Percentiles rank a stretch among this genome's conserved stretches.
These are phyloP conservation scores for Pholiota adiposa DNA, from an alignment of 1,284 basidiomycete species.

Conservation along the genomic window DNA sequence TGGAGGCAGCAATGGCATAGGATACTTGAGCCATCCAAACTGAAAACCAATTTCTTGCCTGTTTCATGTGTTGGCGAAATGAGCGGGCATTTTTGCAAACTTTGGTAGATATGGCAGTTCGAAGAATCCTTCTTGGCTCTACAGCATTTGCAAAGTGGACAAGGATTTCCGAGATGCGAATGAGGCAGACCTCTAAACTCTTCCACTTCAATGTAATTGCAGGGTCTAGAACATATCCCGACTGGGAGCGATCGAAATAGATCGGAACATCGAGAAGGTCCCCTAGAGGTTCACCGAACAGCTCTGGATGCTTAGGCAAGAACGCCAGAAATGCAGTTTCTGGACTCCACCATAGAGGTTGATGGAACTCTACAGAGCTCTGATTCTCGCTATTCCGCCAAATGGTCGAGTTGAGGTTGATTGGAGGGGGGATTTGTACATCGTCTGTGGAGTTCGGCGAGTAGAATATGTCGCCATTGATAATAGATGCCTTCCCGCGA, in stretches of 20 bases:
- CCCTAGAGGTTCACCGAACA: not conserved
- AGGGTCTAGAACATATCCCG: not conserved
- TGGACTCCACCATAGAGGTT: slow-evolving; percentile 12
- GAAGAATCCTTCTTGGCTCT: not conserved
- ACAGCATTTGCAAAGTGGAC: not conserved
- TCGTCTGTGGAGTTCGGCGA: not conserved
- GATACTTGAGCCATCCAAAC: slow-evolving; percentile 2
- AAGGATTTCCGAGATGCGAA: not conserved
- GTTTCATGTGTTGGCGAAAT: not conserved
- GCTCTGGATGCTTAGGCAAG: not conserved
- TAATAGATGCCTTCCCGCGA: not conserved
- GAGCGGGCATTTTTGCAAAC: not conserved
- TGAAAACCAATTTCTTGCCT: not conserved
- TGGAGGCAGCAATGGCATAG: not conserved
- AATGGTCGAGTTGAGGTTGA: not conserved
- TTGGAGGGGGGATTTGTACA: not conserved
- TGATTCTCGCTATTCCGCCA: not conserved
- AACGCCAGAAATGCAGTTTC: slow-evolving; percentile 2
- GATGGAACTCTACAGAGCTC: not conserved
- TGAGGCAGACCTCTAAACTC: not conserved
- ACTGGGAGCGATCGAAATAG: not conserved
- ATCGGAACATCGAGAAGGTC: not conserved
- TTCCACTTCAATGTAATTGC: not conserved
- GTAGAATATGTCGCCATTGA: not conserved
- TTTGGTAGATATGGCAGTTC: not conserved